Evolutionary conservation across 768 basidiomycete species (phyloP), one percentile per base, ranked within the genome.

Genomic region (Trametopsis cervina): DNA sequence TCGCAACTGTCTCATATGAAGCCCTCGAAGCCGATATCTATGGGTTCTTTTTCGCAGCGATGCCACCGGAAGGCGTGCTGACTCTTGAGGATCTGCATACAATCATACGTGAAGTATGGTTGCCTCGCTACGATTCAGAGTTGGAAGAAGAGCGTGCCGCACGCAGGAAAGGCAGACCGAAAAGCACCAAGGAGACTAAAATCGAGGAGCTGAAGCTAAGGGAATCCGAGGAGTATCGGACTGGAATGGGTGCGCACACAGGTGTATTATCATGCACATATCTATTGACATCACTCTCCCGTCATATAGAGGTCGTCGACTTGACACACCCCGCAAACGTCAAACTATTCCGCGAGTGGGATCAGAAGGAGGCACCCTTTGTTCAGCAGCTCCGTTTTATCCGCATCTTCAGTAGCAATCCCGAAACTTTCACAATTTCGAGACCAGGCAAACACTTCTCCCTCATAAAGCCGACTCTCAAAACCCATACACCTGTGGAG

Each of bases 181-280:
- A 88, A 63, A 85, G 81, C 57, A 62, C 68, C 3, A 82, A 72
- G 55, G 85, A 90, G 61, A 49, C 63, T 21, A 80, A 78, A 56
- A 59, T 91, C 29, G 85, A 89, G 61, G 86, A 87, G 42, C 61
- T 76, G n/a, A 82, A 80, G 58, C 61, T 81, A 45, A 69, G 76
- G 48, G 89, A 90, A 56, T 57, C 67, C 15, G 88, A 91, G 52
- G 68, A 76, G 47, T 92, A 92, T 63, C 74, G 84, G 29, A 85
- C 89, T 2, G 89, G 89, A 5, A 73, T 92, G 60, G 89, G 89
- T 88, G 59, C 52, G 83, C n/a, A n/a, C n/a, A n/a, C n/a, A n/a
- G n/a, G n/a, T n/a, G n/a, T n/a, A n/a, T n/a, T 58, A 41, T 13
- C 47, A 10, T 11, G n/a, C 39, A 39, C n/a, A 18, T 46, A 17